Base-by-base conservation (phyloP, 192 early-diverging fungal genomes). In the Linnemannia schmuckeri region DNA sequence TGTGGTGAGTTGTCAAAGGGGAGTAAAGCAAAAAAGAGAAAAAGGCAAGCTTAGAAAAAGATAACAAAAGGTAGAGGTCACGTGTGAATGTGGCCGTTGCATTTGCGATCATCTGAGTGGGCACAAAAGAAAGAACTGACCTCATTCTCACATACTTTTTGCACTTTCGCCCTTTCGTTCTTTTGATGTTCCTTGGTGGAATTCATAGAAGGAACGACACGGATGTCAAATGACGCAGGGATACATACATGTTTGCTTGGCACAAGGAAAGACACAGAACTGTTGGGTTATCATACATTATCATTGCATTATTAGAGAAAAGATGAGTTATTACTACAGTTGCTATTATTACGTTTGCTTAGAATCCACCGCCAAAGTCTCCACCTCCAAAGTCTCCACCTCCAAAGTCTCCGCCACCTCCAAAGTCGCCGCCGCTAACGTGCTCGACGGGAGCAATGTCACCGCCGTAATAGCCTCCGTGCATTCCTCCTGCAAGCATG, bases 341-440 rank as follows among this genome's bases (percentile, higher is more conserved):
- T n/a, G 22, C 20, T 55, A 55, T 10, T 24, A 57, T 0, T 49
- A 20, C 47, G 27, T 0, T 2, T 13, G n/a, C 61, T 30, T 30
- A 66, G 61, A 30, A 27, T 72, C 38, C 41, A 41, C 41, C 35
- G 0, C 70, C 83, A 79, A 79, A 87, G 63, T 77, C 78, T 33
- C 78, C 78, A 35, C 82, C 82, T 1, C 76, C 76, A 78, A 81
- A 81, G 41, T 76, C 81, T 49, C 49, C 49, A 22, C 83, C 83
- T 2, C 78, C 54, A 77, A 77, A 82, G 57, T 76, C 75, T 24
- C 37, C 61, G 17, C 76, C 76, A 38, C 81, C 75, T 5, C 75
- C 54, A 54, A 55, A 78, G 55, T 74, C 82, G 8, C 55, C 55
- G 9, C 77, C 77, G 10, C 49, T 44, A 4, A 44, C 78, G 0